A percentile compares a stretch with the other conserved stretches of the same genome.
phyloP scores from a whole-genome alignment of 2,329 filamentous ascomycete genomes.

The Annulohypoxylon truncatum region DNA sequence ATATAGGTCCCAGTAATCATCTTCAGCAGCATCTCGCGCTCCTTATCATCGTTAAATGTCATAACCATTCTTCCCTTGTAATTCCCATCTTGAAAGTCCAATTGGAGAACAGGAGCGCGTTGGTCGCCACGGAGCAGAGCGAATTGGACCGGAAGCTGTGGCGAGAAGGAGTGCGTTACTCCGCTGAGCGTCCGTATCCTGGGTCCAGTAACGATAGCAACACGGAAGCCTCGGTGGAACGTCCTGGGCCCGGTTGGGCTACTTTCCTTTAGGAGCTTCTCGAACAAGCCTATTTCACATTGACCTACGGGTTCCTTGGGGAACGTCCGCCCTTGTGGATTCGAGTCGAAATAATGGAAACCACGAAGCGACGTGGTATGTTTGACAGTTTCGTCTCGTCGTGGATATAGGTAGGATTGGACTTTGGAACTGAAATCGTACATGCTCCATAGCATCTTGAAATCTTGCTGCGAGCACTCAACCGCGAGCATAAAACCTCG shows the following conservation, averaged over 20 bases:
- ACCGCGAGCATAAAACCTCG: constrained; percentile 80
- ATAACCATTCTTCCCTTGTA: constrained; percentile 78
- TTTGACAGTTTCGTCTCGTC: constrained; percentile 75
- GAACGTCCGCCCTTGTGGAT: constrained; percentile 76
- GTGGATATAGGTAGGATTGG: constrained; percentile 75
- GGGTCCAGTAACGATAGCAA: constrained; percentile 81
- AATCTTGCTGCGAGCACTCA: constrained; percentile 80
- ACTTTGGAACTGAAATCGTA: constrained; percentile 86
- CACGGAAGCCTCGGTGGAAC: constrained; percentile 81
- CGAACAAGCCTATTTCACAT: constrained; percentile 81
- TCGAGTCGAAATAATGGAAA: constrained; percentile 84
- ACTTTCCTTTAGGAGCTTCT: constrained; percentile 73
- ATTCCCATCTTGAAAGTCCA: constrained; percentile 75
- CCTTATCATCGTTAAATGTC: constrained; percentile 78
- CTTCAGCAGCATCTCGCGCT: constrained; percentile 77
- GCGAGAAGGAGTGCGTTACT: constrained; percentile 75
- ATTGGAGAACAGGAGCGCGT: constrained; percentile 74
- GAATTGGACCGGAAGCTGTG: constrained; percentile 78
- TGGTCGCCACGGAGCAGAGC: constrained; percentile 79
- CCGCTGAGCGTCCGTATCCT: constrained; percentile 81
- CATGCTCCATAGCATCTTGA: constrained; percentile 81
- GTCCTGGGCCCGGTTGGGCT: constrained; percentile 78
- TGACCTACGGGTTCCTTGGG: constrained; percentile 77
- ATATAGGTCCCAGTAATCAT: constrained; percentile 79
- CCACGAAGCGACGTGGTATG: constrained; percentile 77